Evolutionary conservation across 2,329 filamentous ascomycete species (phyloP).

Genomic region (Cytospora piceicola): DNA sequence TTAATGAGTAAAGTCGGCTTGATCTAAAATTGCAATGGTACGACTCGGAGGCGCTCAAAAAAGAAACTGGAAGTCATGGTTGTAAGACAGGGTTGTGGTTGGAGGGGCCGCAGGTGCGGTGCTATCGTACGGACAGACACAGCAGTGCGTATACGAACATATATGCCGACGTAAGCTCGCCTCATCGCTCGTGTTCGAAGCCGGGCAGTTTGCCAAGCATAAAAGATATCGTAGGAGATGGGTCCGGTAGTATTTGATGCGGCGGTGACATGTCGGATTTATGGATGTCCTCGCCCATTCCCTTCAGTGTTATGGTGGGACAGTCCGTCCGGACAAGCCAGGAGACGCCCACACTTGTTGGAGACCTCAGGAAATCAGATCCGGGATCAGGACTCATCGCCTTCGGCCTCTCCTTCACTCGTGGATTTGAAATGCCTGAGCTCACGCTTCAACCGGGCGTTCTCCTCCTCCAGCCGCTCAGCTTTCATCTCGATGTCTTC

Average conservation of each 20-base stretch:
- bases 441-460: slow-evolving; percentile 40
- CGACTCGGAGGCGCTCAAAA: not conserved
- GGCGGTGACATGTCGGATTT: not conserved
- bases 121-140: slow-evolving; percentile 20
- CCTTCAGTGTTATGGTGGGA: not conserved
- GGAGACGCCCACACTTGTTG: not conserved
- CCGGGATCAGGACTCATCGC: not conserved
- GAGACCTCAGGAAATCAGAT: not conserved
- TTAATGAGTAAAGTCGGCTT: not conserved
- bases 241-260: not conserved
- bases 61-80: not conserved
- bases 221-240: not conserved
- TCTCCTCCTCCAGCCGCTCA: slow-evolving; percentile 55
- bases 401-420: not conserved
- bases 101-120: slow-evolving; percentile 9
- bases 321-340: not conserved
- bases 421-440: slow-evolving; percentile 21
- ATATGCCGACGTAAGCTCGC: slow-evolving; percentile 14
- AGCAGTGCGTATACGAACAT: slow-evolving; percentile 23
- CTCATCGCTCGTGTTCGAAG: slow-evolving; percentile 22
- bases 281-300: not conserved
- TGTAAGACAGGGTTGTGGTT: slow-evolving; percentile 9
- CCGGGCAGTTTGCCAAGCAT: not conserved
- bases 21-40: not conserved
- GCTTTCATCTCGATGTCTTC: slow-evolving; percentile 59